Evolutionary conservation across 257 asterid species (phyloP).

Genomic region (Petrea volubilis): DNA sequence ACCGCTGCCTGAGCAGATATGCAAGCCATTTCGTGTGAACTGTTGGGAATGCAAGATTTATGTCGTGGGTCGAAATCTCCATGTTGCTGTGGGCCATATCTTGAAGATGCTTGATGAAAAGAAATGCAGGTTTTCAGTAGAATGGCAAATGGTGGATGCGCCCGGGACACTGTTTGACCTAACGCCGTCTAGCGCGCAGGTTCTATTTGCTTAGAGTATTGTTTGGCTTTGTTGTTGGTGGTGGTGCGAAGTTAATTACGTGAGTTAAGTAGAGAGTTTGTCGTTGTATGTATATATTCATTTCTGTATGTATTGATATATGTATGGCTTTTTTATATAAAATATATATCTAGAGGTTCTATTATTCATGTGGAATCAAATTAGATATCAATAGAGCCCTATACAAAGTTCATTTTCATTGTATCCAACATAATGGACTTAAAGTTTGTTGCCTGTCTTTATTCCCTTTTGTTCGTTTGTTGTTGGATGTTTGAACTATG

Average conservation of each 20-base stretch:
- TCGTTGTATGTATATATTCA: constrained; percentile 14
- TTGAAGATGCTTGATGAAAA: constrained; percentile 19
- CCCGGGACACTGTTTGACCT: constrained; percentile 67
- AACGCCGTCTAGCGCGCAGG: constrained; percentile 87
- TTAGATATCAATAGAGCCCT: no score
- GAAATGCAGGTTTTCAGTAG: constrained; percentile 49
- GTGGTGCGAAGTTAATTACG: constrained; percentile 19
- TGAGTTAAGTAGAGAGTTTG: constrained; percentile 28
- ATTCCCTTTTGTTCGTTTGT: no score
- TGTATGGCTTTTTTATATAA: constrained; percentile 23
- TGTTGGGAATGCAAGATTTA: constrained; percentile 62
- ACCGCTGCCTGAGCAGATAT: constrained; percentile 80
- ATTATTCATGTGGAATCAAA: no score
- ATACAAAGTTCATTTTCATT: no score
- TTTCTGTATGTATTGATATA: no score
- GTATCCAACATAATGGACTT: no score
- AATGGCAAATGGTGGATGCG: constrained; percentile 78
- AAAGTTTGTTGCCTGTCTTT: no score
- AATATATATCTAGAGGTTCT: constrained; percentile 20
- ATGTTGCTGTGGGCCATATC: constrained; percentile 84
- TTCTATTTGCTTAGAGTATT: constrained; percentile 71
- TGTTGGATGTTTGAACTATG: no score
- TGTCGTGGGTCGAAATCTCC: constrained; percentile 87
- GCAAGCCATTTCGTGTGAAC: constrained; percentile 84
- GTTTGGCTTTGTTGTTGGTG: not conserved